Conservation (phyloP, 2,329 filamentous ascomycete species). For the Penicillium sp. region DNA sequence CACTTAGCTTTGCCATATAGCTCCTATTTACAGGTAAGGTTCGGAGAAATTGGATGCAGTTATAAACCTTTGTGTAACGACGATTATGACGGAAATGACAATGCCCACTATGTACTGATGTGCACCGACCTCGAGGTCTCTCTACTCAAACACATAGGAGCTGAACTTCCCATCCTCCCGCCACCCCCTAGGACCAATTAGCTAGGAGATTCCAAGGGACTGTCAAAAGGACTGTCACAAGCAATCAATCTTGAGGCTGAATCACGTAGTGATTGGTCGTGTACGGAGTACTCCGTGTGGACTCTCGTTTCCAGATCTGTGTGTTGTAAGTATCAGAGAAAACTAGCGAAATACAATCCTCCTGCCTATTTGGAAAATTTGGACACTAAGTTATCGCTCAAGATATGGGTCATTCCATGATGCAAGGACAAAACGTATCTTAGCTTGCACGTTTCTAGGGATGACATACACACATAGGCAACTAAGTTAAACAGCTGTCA, state of each 20-base stretch:
- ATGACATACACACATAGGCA: neutral
- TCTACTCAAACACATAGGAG: neutral
- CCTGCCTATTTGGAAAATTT: neutral
- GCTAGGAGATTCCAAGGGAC: neutral
- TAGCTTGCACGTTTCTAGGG: neutral
- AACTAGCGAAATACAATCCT: neutral
- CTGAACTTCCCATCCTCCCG: neutral
- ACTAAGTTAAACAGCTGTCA: neutral
- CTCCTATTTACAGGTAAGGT: neutral
- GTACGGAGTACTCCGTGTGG: neutral
- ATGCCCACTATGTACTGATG: too few species aligned
- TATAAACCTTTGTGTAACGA: neutral
- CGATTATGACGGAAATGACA: neutral
- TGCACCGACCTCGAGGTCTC: neutral
- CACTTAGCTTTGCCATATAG: too few species aligned
- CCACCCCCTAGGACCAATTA: neutral
- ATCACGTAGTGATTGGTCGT: neutral
- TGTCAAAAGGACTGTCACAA: neutral
- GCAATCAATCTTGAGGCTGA: neutral
- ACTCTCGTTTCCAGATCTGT: neutral
- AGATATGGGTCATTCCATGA: slow-evolving; percentile 1
- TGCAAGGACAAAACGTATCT: neutral
- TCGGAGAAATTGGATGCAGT: neutral
- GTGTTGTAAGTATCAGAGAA: neutral
- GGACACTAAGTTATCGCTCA: neutral